phyloP scores from a whole-genome alignment of 768 basidiomycete genomes.

The Lactifluus piperatus region DNA sequence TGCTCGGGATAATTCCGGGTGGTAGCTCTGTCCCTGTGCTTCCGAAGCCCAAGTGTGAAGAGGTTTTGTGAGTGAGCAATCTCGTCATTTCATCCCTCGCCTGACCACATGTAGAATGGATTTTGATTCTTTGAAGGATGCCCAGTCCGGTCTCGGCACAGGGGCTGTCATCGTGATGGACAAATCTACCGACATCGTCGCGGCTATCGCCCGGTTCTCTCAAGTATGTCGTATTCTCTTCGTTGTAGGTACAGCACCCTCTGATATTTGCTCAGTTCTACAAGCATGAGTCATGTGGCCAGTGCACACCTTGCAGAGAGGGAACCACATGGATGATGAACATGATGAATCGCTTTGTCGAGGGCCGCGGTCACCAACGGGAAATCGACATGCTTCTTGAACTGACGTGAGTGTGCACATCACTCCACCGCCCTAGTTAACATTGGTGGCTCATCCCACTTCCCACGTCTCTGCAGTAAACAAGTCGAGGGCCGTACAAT shows the following conservation, averaged over 20 bases:
- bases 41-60: conserved; percentile 71
- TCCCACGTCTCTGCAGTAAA: conserved; percentile 45
- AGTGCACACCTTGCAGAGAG: conserved; percentile 61
- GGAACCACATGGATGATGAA: conserved; percentile 99
- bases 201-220: conserved; percentile 90
- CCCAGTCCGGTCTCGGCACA: conserved; percentile 93
- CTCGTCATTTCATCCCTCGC: background rate
- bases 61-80: conserved; percentile 68
- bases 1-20: conserved; percentile 94
- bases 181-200: conserved; percentile 91
- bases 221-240: conserved; percentile 34
- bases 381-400: conserved; percentile 99
- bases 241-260: background rate
- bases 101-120: conserved; percentile 65
- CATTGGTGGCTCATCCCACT: background rate
- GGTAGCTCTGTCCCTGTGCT: conserved; percentile 92
- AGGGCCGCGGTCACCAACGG: conserved; percentile 81
- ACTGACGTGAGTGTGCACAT: conserved; percentile 54
- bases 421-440: background rate
- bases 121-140: conserved; percentile 90
- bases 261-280: conserved; percentile 3
- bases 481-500: conserved; percentile 96
- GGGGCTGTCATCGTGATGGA: conserved; percentile 99
- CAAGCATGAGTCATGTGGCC: conserved; percentile 71
- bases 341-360: conserved; percentile 97